phyloP scores from a whole-genome alignment of 1,284 basidiomycete species.

The Malassezia arunalokei region DNA sequence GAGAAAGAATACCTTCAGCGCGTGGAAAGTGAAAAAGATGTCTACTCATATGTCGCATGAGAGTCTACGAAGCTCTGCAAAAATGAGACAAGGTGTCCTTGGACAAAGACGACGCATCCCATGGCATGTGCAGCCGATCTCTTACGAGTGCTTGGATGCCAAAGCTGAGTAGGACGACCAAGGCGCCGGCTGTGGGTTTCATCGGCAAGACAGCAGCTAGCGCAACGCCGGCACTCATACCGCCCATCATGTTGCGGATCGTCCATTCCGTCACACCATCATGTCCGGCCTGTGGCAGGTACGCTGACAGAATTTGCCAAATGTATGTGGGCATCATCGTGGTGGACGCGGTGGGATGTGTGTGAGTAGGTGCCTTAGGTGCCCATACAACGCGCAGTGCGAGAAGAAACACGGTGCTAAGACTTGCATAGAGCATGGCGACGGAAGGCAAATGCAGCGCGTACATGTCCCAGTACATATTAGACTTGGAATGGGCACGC shows the following conservation, averaged over 20 bases:
- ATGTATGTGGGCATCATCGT: background rate
- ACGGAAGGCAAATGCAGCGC: constrained; percentile 5
- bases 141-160: constrained; percentile 3
- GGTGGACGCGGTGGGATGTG: background rate
- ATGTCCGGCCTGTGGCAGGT: background rate
- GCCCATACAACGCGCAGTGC: constrained; percentile 17
- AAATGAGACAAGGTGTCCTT: background rate
- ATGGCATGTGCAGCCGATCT: background rate
- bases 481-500: background rate
- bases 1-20: constrained; percentile 98
- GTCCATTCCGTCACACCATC: constrained; percentile 11
- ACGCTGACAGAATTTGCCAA: background rate
- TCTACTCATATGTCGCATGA: constrained; percentile 6
- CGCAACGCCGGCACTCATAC: constrained; percentile 17
- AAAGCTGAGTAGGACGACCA: background rate
- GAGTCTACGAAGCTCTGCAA: background rate
- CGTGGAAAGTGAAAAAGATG: constrained; percentile 55
- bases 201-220: constrained; percentile 7
- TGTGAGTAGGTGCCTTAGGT: background rate
- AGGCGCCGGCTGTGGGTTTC: background rate
- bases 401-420: constrained; percentile 12
- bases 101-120: background rate
- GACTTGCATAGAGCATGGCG: constrained; percentile 13
- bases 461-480: background rate
- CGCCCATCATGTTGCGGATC: constrained; percentile 17